These are phyloP conservation scores for Epicoccum nigrum DNA, from an alignment of 2,329 filamentous ascomycete genomes.

Conservation along the genomic window DNA sequence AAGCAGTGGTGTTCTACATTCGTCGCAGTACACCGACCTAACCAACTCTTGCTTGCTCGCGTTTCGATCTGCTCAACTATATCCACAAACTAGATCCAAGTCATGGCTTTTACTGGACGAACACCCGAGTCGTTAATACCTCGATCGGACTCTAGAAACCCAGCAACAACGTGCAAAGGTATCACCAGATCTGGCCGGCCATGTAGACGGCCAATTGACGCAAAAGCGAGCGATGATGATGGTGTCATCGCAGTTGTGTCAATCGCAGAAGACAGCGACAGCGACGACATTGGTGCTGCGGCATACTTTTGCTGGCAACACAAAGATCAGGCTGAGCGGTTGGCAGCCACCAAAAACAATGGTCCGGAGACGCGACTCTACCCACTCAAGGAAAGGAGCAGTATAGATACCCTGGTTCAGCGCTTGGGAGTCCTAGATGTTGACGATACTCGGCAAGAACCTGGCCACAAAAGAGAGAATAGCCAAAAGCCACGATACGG, in stretches of 20 bases:
- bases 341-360: constrained; percentile 30
- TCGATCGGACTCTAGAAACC: constrained; percentile 84
- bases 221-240: constrained; percentile 49
- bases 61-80: neutral
- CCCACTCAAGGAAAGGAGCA: constrained; percentile 70
- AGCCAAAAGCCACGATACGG: constrained; percentile 26
- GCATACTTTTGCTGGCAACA: constrained; percentile 94
- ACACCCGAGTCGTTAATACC: constrained; percentile 82
- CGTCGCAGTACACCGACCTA: neutral
- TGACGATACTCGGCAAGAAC: constrained; percentile 50
- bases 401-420: constrained; percentile 85
- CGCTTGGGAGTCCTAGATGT: constrained; percentile 77
- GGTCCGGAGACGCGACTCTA: constrained; percentile 53
- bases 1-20: neutral
- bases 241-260: constrained; percentile 50
- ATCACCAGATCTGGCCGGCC: constrained; percentile 82
- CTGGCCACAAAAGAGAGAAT: constrained; percentile 42
- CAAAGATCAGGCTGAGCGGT: constrained; percentile 75
- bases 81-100: neutral
- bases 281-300: constrained; percentile 62
- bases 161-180: constrained; percentile 83
- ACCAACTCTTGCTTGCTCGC: neutral
- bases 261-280: constrained; percentile 51
- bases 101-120: constrained; percentile 42
- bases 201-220: constrained; percentile 74